Evolutionary conservation across 208 protist species (phyloP), one percentile per base, ranked within the genome.

Genomic region (Spongospora subterranea): DNA sequence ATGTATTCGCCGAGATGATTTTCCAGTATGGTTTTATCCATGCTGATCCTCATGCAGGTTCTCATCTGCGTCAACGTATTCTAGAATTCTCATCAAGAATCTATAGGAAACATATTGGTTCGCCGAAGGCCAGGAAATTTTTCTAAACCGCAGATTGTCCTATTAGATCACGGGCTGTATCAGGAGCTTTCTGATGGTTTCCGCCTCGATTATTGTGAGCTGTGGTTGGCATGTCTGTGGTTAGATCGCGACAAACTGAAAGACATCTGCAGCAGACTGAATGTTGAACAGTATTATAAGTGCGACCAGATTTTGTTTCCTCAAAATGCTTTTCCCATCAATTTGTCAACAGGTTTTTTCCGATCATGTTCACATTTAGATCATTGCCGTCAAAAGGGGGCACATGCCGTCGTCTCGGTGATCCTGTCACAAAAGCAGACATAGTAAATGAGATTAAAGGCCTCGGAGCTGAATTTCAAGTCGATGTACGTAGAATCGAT

Each of bases 111-210:
- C 71, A 82, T 82, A 20, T 43, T 82, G 35, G 40, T 82, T 6
- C 71, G 71, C 35, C 71, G 17, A 35, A 35, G 71, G n/a, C 71
- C 71, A 39, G 71, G 40, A 6, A 35, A 82, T 35, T 20, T 20
- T 6, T 40, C 11, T 13, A 35, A 45, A 17, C 71, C 71, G n/a
- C 71, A 82, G 71, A 82, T 82, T 13, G 71, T 82, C n/a, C n/a
- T 82, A n/a, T 43, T 82, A 17, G 71, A 82, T n/a, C 71, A 82
- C 35, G 71, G 71, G 71, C 71, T 82, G 6, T 82, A 82, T 43
- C 71, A 82, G 71, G 71, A 82, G 35, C 71, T 82, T 82, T 45
- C 71, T 45, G 71, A 82, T 82, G 71, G 35, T 20, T 82, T 82
- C n/a, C 71, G 71, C 11, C 17, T 82, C n/a, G 71, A 82, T 43